Evolutionary conservation across 2,329 filamentous ascomycete species (phyloP), one percentile per base, ranked within the genome.

Genomic region (Diatrype stigma): DNA sequence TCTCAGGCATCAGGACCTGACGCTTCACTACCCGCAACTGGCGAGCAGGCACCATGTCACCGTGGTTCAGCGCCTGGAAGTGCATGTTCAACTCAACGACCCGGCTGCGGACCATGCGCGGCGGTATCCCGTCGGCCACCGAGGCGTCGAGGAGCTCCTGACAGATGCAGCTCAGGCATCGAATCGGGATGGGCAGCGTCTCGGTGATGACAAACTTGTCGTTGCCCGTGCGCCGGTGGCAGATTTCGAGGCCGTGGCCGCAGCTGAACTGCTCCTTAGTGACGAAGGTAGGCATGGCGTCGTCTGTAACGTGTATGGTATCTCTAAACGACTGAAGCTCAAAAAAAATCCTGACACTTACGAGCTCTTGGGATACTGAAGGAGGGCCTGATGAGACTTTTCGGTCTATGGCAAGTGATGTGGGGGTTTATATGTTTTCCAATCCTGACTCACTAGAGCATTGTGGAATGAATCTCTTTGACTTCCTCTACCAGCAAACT

Each of bases 191-290:
- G 16, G 55, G 48, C 4, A 50, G 32, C n/a, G 45, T 32, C 37
- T 61, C 52, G 2, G 48, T 19, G 2, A 50, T 23, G n/a, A 50
- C 16, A 11, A 17, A 3, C 16, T 17, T 12, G 17, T 54, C 50
- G 48, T 30, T 28, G 21, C 52, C 53, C 38, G 55, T 38, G 3
- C 37, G 38, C 11, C 17, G 17, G 21, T 49, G 42, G 35, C 16
- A 14, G 2, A 26, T 49, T n/a, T 54, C 48, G 12, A 40, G 34
- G 28, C 11, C 38, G 44, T 60, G 60, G 6, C 47, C 52, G 45
- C 59, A 61, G 46, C 45, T 19, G 44, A 55, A 60, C 22, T 40
- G 14, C 49, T 57, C 45, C 26, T 38, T 45, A 6, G 55, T 57
- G 42, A 52, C 26, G 50, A 47, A 57, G 42, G 45, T 53, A 10